Evolutionary conservation across 2,329 filamentous ascomycete species (phyloP), one percentile per base, ranked within the genome.

Genomic region (Apiospora rasikravindrae): DNA sequence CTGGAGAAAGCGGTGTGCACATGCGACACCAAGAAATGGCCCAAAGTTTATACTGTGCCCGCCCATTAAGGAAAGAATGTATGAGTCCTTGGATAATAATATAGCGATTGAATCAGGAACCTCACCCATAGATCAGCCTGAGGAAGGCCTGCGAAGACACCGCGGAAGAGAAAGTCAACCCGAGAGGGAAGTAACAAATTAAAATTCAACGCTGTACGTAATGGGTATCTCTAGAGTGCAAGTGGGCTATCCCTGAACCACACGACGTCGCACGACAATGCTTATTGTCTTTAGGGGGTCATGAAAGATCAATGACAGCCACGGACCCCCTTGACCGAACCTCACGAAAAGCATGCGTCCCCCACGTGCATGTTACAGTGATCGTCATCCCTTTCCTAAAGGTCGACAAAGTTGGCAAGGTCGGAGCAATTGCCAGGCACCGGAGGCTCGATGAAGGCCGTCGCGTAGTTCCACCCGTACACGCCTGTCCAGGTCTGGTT

Each of bases 371-470:
- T 4, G n/a, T 24, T 26, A 11, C 13, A 1, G n/a, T n/a, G 11
- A 51, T 26, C 49, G 11, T 5, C 11, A 51, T 33, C 24, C 24
- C 24, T 29, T 29, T 19, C 6, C 57, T 64, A 33, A 64, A 19
- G 57, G 57, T 64, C 57, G 3, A 64, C 13, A 14, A 64, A 64
- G 22, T 64, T 64, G 33, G 57, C 57, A 11, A 64, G 19, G 19
- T n/a, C 33, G 13, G 66, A 70, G 47, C 72, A 73, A 11, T 44
- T 67, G 2, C 19, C 16, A 1, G 71, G 70, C 4, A 61, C 24
- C 0, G 73, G 69, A 1, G 76, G 77, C 67, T 79, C 78, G 51
- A 78, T 26, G 70, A 79, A 79, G 44, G 74, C 71, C 29, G 77
- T 76, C 3, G 76, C 73, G 19, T 78, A 29, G 24, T 73, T 71